These are phyloP conservation scores for Xylaria sp. DNA, from an alignment of 2,329 filamentous ascomycete genomes.

Conservation along the genomic window DNA sequence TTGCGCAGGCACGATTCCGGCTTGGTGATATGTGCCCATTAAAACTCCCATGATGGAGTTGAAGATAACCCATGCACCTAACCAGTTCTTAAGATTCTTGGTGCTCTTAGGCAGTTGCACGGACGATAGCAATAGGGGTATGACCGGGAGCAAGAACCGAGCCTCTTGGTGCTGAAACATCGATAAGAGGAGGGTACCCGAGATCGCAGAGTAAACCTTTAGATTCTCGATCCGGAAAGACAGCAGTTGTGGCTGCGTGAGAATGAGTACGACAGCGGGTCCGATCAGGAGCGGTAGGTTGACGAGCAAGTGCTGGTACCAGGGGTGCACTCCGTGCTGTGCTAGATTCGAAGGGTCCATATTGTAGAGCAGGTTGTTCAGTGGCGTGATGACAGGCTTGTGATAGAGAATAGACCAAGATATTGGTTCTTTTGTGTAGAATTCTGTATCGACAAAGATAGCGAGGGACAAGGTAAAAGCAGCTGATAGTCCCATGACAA, in stretches of 20 bases:
- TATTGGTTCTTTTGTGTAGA: conserved; percentile 63
- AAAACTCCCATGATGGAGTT: conserved; percentile 62
- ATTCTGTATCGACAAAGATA: conserved; percentile 76
- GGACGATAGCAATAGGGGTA: conserved; percentile 72
- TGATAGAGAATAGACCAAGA: conserved; percentile 59
- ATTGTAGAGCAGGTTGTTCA: conserved; percentile 77
- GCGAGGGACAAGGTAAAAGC: conserved; percentile 65
- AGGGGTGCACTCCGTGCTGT: conserved; percentile 70
- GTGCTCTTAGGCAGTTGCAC: conserved; percentile 58
- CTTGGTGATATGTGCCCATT: conserved; percentile 80
- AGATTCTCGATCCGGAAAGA: conserved; percentile 51
- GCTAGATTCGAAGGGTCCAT: conserved; percentile 64
- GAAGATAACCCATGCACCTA: conserved; percentile 61
- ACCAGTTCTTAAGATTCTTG: conserved; percentile 48
- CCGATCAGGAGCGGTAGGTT: conserved; percentile 70
- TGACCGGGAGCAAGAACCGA: conserved; percentile 68
- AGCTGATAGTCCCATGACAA: conserved; percentile 60
- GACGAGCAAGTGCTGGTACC: conserved; percentile 68
- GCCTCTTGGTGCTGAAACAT: conserved; percentile 76
- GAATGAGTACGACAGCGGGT: conserved; percentile 58
- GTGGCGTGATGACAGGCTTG: conserved; percentile 65
- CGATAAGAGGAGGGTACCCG: conserved; percentile 65
- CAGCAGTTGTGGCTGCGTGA: conserved; percentile 52
- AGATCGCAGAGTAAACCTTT: conserved; percentile 67
- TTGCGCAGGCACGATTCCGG: conserved; percentile 69